Conservation (phyloP, 192 early-diverging fungal genomes). For the Mortierella claussenii region DNA sequence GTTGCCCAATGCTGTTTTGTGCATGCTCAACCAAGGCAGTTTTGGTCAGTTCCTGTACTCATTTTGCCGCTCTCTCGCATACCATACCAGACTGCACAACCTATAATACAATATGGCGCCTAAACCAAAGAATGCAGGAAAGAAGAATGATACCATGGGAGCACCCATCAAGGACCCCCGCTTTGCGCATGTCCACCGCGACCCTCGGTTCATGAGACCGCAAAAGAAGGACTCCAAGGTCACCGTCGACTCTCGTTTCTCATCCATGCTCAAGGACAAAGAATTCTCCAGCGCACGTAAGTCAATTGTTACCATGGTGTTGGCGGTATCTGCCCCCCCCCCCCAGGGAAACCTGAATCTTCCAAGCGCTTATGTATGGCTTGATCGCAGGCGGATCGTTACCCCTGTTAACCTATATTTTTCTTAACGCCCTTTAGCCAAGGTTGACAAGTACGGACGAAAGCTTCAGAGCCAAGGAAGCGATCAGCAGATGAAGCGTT, state of each 20-base stretch:
- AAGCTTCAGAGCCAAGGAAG: slow-evolving; percentile 54
- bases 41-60: neutral
- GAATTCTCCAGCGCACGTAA: slow-evolving; percentile 65
- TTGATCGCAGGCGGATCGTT: too few species aligned
- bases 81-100: neutral
- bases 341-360: too few species aligned
- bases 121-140: slow-evolving; percentile 36
- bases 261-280: slow-evolving; percentile 79
- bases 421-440: slow-evolving; percentile 53
- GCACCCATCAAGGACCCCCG: slow-evolving; percentile 71
- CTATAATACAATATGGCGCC: slow-evolving; percentile 28
- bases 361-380: too few species aligned
- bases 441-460: slow-evolving; percentile 84
- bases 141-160: slow-evolving; percentile 13
- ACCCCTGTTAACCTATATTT: too few species aligned
- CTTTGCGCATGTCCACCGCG: slow-evolving; percentile 81
- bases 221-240: slow-evolving; percentile 87
- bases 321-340: too few species aligned
- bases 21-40: neutral
- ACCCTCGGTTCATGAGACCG: slow-evolving; percentile 81
- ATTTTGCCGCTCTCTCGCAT: neutral
- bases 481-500: slow-evolving; percentile 74
- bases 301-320: neutral
- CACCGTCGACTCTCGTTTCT: slow-evolving; percentile 89
- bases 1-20: neutral